Percentiles rank a stretch among this genome's conserved stretches.
Evolutionary conservation across 2,329 filamentous ascomycete genomes (phyloP).

Genomic region (Aureobasidium sp.): DNA sequence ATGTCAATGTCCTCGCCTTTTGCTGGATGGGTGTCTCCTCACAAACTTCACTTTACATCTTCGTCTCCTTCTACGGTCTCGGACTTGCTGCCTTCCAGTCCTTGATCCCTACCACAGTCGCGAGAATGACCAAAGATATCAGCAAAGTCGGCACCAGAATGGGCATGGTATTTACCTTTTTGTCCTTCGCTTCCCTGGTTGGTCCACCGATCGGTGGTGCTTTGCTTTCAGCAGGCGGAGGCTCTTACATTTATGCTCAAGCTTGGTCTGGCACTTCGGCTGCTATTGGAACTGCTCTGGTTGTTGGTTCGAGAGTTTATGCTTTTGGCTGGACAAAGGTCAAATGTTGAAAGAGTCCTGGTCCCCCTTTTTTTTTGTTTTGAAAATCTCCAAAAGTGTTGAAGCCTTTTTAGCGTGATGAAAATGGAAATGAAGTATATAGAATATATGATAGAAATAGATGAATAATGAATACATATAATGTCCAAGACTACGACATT

Average conservation of each 20-base stretch:
- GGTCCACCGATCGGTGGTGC: slow-evolving; percentile 44
- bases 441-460: neutral
- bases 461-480: neutral
- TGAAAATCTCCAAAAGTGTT: neutral
- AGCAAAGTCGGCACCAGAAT: slow-evolving; percentile 40
- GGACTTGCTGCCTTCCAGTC: slow-evolving; percentile 40
- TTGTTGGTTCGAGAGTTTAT: slow-evolving; percentile 22
- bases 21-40: slow-evolving; percentile 49
- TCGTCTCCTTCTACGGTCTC: slow-evolving; percentile 40
- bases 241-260: slow-evolving; percentile 38
- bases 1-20: slow-evolving; percentile 45
- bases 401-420: neutral
- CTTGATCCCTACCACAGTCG: slow-evolving; percentile 38
- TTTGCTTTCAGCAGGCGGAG: slow-evolving; percentile 35
- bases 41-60: slow-evolving; percentile 35
- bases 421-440: too few species aligned
- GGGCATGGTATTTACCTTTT: slow-evolving; percentile 42
- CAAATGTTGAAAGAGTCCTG: neutral
- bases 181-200: slow-evolving; percentile 39
- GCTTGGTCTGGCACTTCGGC: slow-evolving; percentile 33
- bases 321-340: slow-evolving; percentile 22
- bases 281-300: slow-evolving; percentile 18
- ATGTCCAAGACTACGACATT: neutral
- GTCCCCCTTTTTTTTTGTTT: neutral
- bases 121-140: slow-evolving; percentile 40